Percentiles rank a stretch among this genome's conserved stretches.
Conservation (phyloP, 73 alveolate species). For the Paramecium primaurelia region DNA sequence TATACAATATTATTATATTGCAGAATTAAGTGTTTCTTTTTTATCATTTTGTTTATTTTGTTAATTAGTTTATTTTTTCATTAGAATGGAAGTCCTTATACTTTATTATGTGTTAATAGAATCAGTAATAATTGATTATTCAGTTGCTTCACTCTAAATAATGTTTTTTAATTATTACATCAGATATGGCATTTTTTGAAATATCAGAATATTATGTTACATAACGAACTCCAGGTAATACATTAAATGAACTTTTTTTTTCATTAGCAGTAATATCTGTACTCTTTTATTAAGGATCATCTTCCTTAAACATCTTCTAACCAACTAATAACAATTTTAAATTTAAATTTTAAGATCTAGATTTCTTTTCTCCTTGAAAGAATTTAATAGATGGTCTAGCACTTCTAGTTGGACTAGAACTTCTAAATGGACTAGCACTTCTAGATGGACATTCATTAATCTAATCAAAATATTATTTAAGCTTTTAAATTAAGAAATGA, state of each 20-base stretch:
- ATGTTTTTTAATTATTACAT: background rate
- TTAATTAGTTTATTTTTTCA: background rate
- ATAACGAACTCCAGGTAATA: background rate
- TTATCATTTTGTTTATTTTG: background rate
- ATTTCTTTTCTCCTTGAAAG: background rate
- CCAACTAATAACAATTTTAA: background rate
- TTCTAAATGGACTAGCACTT: background rate
- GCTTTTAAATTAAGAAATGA: background rate
- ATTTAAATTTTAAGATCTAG: background rate
- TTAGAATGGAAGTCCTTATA: background rate
- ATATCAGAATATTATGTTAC: background rate
- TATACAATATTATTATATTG: background rate
- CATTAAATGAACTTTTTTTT: background rate
- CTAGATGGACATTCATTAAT: background rate
- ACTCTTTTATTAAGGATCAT: background rate
- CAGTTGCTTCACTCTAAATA: background rate
- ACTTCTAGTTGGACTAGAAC: background rate
- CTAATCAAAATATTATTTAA: background rate
- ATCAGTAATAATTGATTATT: background rate
- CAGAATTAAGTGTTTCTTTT: background rate
- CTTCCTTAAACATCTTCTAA: background rate
- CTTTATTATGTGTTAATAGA: background rate
- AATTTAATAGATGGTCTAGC: background rate
- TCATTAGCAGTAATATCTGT: background rate
- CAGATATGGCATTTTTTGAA: background rate